Conservation (phyloP, 306 rosid species). For the Prunus kanzakura region DNA sequence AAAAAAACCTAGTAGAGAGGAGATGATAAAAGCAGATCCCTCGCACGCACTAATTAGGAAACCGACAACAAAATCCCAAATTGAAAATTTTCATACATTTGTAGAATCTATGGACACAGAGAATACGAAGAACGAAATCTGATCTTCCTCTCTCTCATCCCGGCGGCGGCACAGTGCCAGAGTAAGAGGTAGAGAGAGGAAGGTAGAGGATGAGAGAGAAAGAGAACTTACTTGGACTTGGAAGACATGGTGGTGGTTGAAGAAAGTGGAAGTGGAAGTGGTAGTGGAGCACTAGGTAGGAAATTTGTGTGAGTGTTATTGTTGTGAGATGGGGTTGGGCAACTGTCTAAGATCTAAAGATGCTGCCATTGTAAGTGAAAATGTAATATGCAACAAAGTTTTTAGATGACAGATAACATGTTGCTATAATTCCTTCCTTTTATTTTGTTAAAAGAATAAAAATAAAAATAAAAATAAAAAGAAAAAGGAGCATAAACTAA, state of each 20-base stretch:
- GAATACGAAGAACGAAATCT: conserved; percentile 32
- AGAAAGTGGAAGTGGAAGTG: conserved; percentile 13
- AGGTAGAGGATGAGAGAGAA: conserved; percentile 14
- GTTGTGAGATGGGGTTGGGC: neutral
- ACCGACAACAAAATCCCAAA: conserved; percentile 20
- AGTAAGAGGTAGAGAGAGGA: neutral
- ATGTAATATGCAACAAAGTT: neutral
- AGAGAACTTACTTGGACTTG: conserved; percentile 62
- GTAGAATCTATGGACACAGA: neutral
- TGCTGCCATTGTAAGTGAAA: neutral
- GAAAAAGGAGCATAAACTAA: neutral
- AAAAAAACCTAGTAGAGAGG: conserved; percentile 4
- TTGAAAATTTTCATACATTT: neutral
- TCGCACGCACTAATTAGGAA: conserved; percentile 20
- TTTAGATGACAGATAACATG: neutral
- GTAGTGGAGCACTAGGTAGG: conserved; percentile 8
- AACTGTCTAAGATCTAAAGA: neutral
- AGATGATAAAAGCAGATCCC: conserved; percentile 42
- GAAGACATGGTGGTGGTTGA: conserved; percentile 57
- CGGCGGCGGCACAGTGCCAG: too few relatives aligned
- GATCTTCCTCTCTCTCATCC: conserved; percentile 41
- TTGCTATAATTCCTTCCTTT: neutral
- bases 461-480: neutral
- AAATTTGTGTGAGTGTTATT: too few relatives aligned
- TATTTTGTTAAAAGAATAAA: neutral